Evolutionary conservation across 352 stramenopile species (phyloP), one percentile per base, ranked within the genome.

Genomic region (Pythium sp.): DNA sequence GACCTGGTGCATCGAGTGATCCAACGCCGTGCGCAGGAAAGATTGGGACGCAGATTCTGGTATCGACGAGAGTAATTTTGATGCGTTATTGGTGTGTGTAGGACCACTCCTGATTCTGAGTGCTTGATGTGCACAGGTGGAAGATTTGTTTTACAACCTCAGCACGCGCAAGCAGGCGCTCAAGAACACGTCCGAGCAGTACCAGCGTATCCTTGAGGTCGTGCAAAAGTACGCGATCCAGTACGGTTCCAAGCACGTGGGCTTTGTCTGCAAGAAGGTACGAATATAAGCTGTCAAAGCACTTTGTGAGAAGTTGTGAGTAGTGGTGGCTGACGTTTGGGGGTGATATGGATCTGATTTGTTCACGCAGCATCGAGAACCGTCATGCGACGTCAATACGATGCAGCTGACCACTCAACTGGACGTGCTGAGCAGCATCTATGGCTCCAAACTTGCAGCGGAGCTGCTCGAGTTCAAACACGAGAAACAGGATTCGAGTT

Each of bases 131-230:
- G 15, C 1, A 38, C 34, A 92, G 87, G 92, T 98, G 9, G 92
- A 99, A 62, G 97, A 99, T 77, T 81, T 99, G 49, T 99, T 99
- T 82, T 98, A 99, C 81, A 99, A 99, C 73, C 84, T 99, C 47
- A 92, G 87, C 28, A 98, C 96, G 61, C 84, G 98, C 28, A 86
- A 91, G 62, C 82, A 97, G 55, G 94, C 94, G 36, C 89, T 99
- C 38, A 96, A 96, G 65, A 98, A 97, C 71, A 75, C 82, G 46
- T 88, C 82, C 2, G 97, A 99, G 69, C 96, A 99, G 74, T 99
- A 99, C 74, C 81, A 81, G 61, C 82, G 83, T 24, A 97, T 98
- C 32, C 72, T 99, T 30, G 91, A 97, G 54, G 89, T 99, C n/a
- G 84, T 98, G n/a, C 96, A 98, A 62, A 89, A 90, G 43, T 99